Base-by-base conservation (phyloP, 1,284 basidiomycete genomes). In the Peniophora sp. region DNA sequence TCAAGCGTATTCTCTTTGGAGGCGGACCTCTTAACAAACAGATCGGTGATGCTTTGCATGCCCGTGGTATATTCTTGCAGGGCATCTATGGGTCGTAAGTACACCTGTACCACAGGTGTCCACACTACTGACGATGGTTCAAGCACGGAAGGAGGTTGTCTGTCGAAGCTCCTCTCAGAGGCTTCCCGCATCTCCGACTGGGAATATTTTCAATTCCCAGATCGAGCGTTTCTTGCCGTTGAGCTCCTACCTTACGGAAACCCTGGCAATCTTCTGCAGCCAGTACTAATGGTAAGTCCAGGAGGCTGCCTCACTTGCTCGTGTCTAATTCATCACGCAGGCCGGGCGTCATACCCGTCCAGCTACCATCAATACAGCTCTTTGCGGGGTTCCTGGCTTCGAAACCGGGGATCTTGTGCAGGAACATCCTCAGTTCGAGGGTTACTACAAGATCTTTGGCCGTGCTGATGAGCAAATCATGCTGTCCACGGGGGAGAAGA, bases 401-500 rank as follows among this genome's bases (percentile, higher is more conserved):
- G 47, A 23, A 8, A 48, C 50, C 6, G 52, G 57, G 46, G 62
- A 66, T 49, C 50, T 68, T 12, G 51, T 65, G 35, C 51, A 62
- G 19, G 50, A 52, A n/a, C 62, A 66, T 52, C 63, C 67, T 11
- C 59, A 55, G 19, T 55, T 59, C 39, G 53, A 51, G 14, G 46
- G 45, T 2, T 48, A 63, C 20, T 61, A 55, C 56, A 58, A 55
- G 49, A 52, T 61, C 20, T 63, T 54, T 43, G 60, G 52, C 14
- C 51, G 51, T 38, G 51, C 36, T 46, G 60, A 55, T 19, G 53
- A 55, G 22, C 55, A 50, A 39, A 62, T 63, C 43, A 64, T 60
- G 54, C 59, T 59, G 47, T 63, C 58, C 11, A 67, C 60, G 6
- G 66, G 66, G 8, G 65, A 69, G 54, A 65, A 68, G 60, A 61